Percentiles rank a stretch among this genome's conserved stretches.
phyloP scores from a whole-genome alignment of 805 yeast species.

The Scheffersomyces stipitis region DNA sequence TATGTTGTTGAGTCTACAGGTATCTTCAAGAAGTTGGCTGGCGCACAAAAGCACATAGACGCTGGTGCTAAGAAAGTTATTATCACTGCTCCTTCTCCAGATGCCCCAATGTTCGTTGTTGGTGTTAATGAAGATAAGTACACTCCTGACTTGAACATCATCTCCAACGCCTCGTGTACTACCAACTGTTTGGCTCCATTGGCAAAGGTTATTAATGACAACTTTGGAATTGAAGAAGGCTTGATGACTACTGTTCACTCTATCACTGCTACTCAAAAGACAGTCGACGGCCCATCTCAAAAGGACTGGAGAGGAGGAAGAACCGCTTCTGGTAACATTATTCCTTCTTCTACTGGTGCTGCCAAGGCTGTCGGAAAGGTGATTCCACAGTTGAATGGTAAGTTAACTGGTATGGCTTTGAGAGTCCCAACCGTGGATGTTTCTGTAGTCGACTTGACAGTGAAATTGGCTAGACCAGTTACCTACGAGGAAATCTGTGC shows the following conservation, averaged over 20 bases:
- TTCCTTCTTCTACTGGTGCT: constrained; percentile 96
- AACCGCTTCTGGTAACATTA: constrained; percentile 93
- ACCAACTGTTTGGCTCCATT: constrained; percentile 95
- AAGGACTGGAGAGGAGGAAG: constrained; percentile 99
- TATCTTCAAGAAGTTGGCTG: constrained; percentile 81
- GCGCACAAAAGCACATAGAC: constrained; percentile 79
- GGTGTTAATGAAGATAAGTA: constrained; percentile 87
- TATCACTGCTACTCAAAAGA: constrained; percentile 94
- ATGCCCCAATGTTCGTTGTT: constrained; percentile 92
- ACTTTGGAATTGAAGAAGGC: constrained; percentile 86
- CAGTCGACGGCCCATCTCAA: constrained; percentile 95
- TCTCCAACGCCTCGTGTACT: constrained; percentile 94
- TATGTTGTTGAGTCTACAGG: constrained; percentile 92
- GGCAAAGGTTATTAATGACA: constrained; percentile 85
- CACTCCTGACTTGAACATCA: constrained; percentile 70
- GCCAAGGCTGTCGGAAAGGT: constrained; percentile 98
- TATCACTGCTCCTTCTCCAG: constrained; percentile 91
- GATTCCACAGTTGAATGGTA: constrained; percentile 86
- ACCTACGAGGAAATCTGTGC: constrained; percentile 82
- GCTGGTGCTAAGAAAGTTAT: constrained; percentile 95
- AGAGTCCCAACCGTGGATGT: constrained; percentile 94
- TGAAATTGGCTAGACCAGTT: constrained; percentile 72
- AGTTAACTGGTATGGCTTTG: constrained; percentile 90
- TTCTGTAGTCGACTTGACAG: constrained; percentile 90
- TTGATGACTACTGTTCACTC: constrained; percentile 96